A percentile compares a stretch with the other conserved stretches of the same genome.
phyloP scores from a whole-genome alignment of 495 filamentous ascomycete genomes.

The Penicillium pancosmium region DNA sequence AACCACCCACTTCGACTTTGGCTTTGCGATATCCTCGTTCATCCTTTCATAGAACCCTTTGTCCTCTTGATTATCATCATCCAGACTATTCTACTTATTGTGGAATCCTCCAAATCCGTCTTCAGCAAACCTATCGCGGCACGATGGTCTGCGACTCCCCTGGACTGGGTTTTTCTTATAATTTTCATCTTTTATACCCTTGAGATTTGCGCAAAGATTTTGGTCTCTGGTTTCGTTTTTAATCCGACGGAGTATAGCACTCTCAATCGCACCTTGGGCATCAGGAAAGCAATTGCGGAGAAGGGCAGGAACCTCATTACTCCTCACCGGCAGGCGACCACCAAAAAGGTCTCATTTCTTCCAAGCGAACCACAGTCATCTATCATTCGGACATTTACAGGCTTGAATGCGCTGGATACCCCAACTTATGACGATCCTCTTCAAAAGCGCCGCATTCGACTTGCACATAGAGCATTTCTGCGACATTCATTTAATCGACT shows the following conservation, averaged over 20 bases:
- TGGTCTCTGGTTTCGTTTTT: slow-evolving; percentile 90
- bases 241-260: slow-evolving; percentile 88
- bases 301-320: slow-evolving; percentile 78
- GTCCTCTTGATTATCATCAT: slow-evolving; percentile 86
- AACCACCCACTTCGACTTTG: slow-evolving; percentile 71
- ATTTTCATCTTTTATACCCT: slow-evolving; percentile 92
- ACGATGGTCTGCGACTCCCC: slow-evolving; percentile 66
- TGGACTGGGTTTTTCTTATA: slow-evolving; percentile 78
- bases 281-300: slow-evolving; percentile 71
- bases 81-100: slow-evolving; percentile 82
- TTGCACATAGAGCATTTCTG: slow-evolving; percentile 90
- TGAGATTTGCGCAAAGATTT: slow-evolving; percentile 76
- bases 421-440: slow-evolving; percentile 62
- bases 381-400: slow-evolving; percentile 81
- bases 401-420: slow-evolving; percentile 60
- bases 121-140: slow-evolving; percentile 51
- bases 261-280: slow-evolving; percentile 68
- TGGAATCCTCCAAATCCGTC: slow-evolving; percentile 75
- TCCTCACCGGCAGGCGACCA: slow-evolving; percentile 71
- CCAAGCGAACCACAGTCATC: slow-evolving; percentile 60
- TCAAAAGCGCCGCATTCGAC: slow-evolving; percentile 78
- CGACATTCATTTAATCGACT: slow-evolving; percentile 94
- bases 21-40: slow-evolving; percentile 86
- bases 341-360: slow-evolving; percentile 45
- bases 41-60: slow-evolving; percentile 82